Conservation (phyloP, 352 stramenopile species). For the Pythium grandisporangium region DNA sequence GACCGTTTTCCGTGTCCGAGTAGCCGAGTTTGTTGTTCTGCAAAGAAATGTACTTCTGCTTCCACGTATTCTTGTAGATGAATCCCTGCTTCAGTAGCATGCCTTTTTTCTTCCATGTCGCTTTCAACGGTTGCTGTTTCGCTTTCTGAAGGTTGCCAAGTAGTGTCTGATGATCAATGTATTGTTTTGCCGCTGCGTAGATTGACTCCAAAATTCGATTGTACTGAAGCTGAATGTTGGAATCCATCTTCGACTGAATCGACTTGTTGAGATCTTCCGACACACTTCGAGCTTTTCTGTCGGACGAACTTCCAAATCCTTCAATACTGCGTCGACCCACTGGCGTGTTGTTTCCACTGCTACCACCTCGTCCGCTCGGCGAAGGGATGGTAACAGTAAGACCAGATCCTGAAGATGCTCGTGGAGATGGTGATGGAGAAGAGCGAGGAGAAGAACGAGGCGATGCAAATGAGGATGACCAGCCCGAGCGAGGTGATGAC, state of each 20-base stretch:
- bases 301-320: slow-evolving; percentile 31
- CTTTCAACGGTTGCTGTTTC: slow-evolving; percentile 55
- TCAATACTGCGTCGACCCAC: slow-evolving; percentile 43
- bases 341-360: slow-evolving; percentile 54
- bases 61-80: slow-evolving; percentile 89
- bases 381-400: slow-evolving; percentile 74
- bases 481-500: slow-evolving; percentile 27
- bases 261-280: slow-evolving; percentile 74
- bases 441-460: slow-evolving; percentile 53
- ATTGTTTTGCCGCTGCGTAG: slow-evolving; percentile 77
- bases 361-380: slow-evolving; percentile 50
- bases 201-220: slow-evolving; percentile 79
- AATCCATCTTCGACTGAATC: slow-evolving; percentile 75
- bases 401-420: slow-evolving; percentile 17
- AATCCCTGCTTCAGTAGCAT: slow-evolving; percentile 82
- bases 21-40: slow-evolving; percentile 86
- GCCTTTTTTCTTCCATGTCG: slow-evolving; percentile 88
- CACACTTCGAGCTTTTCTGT: slow-evolving; percentile 63
- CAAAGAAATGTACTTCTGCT: slow-evolving; percentile 79
- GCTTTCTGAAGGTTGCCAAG: slow-evolving; percentile 47
- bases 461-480: slow-evolving; percentile 8
- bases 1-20: slow-evolving; percentile 61
- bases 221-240: slow-evolving; percentile 76
- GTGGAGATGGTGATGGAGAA: slow-evolving; percentile 48
- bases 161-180: slow-evolving; percentile 67